A percentile compares a stretch with the other conserved stretches of the same genome.
phyloP scores from a whole-genome alignment of 495 filamentous ascomycete genomes.

The Talaromyces stipitatus region DNA sequence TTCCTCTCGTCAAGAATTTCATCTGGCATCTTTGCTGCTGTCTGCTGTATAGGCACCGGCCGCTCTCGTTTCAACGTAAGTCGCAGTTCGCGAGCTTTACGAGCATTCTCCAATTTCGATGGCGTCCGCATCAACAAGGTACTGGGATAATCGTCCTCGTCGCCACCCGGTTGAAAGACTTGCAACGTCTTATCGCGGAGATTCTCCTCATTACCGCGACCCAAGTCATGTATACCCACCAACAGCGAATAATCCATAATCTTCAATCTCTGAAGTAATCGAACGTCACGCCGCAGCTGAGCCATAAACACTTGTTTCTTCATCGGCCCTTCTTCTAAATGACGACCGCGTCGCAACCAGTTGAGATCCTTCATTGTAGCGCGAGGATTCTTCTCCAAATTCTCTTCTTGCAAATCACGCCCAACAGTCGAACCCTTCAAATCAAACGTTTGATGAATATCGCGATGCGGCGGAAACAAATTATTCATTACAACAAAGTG shows the following conservation, averaged over 20 bases:
- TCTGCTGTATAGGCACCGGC: constrained; percentile 83
- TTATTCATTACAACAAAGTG: constrained; percentile 99
- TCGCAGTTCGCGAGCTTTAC: constrained; percentile 85
- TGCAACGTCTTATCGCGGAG: constrained; percentile 89
- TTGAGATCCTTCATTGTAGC: constrained; percentile 96
- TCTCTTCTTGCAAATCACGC: constrained; percentile 81
- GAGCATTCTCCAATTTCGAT: constrained; percentile 84
- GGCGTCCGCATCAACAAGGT: constrained; percentile 80
- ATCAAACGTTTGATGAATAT: constrained; percentile 96
- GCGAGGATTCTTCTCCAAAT: constrained; percentile 79
- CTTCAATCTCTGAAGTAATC: constrained; percentile 72
- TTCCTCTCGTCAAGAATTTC: constrained; percentile 65
- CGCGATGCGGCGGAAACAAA: constrained; percentile 91
- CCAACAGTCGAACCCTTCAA: constrained; percentile 96
- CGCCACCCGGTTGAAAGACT: constrained; percentile 88
- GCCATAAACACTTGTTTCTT: constrained; percentile 83
- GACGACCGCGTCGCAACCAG: constrained; percentile 79
- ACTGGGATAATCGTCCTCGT: constrained; percentile 46
- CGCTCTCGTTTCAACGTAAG: constrained; percentile 89
- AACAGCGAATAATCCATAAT: constrained; percentile 99
- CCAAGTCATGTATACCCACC: constrained; percentile 86
- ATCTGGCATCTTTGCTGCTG: constrained; percentile 79
- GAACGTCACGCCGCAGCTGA: constrained; percentile 82
- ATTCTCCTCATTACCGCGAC: constrained; percentile 88
- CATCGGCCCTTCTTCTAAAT: constrained; percentile 77